phyloP scores from a whole-genome alignment of 352 stramenopile species.

The Phytopythium vexans region DNA sequence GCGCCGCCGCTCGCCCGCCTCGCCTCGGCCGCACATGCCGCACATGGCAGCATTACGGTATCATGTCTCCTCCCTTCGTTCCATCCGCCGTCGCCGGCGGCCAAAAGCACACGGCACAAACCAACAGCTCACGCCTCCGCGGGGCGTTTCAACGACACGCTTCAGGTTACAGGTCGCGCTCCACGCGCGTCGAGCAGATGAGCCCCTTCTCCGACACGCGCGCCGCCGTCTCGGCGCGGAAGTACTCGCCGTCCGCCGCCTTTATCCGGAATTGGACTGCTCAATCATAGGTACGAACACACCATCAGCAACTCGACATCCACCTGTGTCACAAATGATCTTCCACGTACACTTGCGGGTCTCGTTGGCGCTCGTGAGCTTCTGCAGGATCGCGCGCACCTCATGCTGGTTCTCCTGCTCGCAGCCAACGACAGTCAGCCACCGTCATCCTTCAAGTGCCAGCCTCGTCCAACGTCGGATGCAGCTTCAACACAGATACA shows the following conservation, averaged over 20 bases:
- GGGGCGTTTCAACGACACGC: too few species aligned
- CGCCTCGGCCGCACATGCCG: too few species aligned
- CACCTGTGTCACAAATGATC: conserved; percentile 4
- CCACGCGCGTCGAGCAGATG: conserved; percentile 77
- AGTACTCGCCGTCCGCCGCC: conserved; percentile 70
- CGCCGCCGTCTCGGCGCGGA: conserved; percentile 67
- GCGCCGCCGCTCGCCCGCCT: too few species aligned
- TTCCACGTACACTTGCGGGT: conserved; percentile 58
- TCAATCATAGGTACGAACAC: conserved; percentile 6
- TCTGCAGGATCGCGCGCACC: conserved; percentile 60
- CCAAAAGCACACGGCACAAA: too few species aligned
- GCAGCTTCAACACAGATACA: not conserved
- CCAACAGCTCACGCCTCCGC: too few species aligned
- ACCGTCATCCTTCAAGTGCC: too few species aligned
- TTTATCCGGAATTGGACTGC: conserved; percentile 85
- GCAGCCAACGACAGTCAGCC: conserved; percentile 4
- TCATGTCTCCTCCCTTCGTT: too few species aligned
- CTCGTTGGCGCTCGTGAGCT: conserved; percentile 60
- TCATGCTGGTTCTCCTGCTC: conserved; percentile 54
- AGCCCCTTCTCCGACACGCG: conserved; percentile 70
- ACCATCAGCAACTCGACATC: not conserved
- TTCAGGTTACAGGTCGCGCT: conserved; percentile 43
- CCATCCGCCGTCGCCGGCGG: too few species aligned
- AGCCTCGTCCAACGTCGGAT: not conserved
- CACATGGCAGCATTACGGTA: too few species aligned